Evolutionary conservation across 2,329 filamentous ascomycete species (phyloP).

Genomic region (Colletotrichum lini): DNA sequence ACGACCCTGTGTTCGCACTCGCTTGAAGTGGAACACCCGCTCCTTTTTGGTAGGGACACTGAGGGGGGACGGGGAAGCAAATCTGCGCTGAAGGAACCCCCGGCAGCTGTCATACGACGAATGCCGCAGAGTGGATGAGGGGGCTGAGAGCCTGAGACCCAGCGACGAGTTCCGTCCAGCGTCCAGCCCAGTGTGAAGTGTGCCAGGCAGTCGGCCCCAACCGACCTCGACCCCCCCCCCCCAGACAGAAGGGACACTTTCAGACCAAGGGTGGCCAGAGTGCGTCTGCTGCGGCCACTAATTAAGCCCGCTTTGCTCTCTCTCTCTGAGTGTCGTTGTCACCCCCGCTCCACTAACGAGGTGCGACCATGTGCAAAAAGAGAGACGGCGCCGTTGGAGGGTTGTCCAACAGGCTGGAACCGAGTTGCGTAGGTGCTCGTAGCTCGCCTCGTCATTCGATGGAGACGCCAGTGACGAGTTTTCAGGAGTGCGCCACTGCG

Average conservation of each 20-base stretch:
- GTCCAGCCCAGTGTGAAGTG: no score
- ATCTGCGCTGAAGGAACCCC: slow-evolving; percentile 30
- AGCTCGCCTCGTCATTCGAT: slow-evolving; percentile 24
- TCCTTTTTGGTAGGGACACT: slow-evolving; percentile 16
- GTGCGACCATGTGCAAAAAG: background rate
- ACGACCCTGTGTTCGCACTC: slow-evolving; percentile 25
- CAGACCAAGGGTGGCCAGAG: slow-evolving; percentile 17
- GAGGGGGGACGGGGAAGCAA: background rate
- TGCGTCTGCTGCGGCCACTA: slow-evolving; percentile 5
- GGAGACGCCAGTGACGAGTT: slow-evolving; percentile 14
- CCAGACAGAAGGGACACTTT: background rate
- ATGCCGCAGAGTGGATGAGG: slow-evolving; percentile 41
- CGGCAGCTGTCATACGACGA: slow-evolving; percentile 37
- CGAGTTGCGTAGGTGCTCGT: slow-evolving; percentile 9
- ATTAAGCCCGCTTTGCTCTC: slow-evolving; percentile 5
- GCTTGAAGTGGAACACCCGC: slow-evolving; percentile 18
- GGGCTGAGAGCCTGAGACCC: slow-evolving; percentile 33
- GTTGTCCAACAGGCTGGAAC: slow-evolving; percentile 15
- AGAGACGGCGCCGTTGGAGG: slow-evolving; percentile 13
- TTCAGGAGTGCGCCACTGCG: slow-evolving; percentile 14
- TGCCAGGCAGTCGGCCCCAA: slow-evolving; percentile 26
- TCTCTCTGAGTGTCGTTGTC: background rate
- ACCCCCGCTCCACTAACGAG: slow-evolving; percentile 4
- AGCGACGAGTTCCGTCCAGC: slow-evolving; percentile 9
- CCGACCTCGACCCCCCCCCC: background rate